A percentile compares a stretch with the other conserved stretches of the same genome.
Conservation (phyloP, 148 eudicot species). For the Rhododendron kiyosumense region DNA sequence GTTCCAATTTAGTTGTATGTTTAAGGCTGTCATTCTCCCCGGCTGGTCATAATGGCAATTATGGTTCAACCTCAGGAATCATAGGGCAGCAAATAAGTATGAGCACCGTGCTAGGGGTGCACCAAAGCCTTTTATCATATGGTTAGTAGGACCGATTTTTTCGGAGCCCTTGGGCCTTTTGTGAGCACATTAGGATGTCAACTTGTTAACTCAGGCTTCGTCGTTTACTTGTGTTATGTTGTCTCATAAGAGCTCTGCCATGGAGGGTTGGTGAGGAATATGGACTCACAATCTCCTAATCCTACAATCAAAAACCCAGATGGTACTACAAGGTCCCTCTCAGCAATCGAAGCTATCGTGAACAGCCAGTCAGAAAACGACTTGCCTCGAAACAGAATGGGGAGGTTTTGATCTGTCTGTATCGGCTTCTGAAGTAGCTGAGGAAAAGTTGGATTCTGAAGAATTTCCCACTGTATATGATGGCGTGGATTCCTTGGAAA, state of each 20-base stretch:
- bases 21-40: neutral
- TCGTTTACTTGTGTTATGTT: neutral
- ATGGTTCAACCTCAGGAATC: neutral
- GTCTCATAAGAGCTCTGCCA: neutral
- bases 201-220: neutral
- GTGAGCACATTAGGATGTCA: neutral
- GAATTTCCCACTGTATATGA: too few relatives aligned
- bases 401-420: too few relatives aligned
- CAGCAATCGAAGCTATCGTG: too few relatives aligned
- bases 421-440: too few relatives aligned
- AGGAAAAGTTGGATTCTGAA: too few relatives aligned
- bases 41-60: neutral
- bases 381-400: too few relatives aligned
- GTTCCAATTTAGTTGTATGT: neutral
- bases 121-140: neutral
- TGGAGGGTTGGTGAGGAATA: too few relatives aligned
- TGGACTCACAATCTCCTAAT: too few relatives aligned
- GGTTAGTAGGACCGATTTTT: neutral
- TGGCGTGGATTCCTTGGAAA: too few relatives aligned
- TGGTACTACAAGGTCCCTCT: too few relatives aligned
- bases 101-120: neutral
- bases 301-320: too few relatives aligned
- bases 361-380: too few relatives aligned
- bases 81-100: neutral
- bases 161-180: neutral